A percentile compares a stretch with the other conserved stretches of the same genome.
Evolutionary conservation across 75 land plant species (phyloP).

Genomic region (Pinus taeda): DNA sequence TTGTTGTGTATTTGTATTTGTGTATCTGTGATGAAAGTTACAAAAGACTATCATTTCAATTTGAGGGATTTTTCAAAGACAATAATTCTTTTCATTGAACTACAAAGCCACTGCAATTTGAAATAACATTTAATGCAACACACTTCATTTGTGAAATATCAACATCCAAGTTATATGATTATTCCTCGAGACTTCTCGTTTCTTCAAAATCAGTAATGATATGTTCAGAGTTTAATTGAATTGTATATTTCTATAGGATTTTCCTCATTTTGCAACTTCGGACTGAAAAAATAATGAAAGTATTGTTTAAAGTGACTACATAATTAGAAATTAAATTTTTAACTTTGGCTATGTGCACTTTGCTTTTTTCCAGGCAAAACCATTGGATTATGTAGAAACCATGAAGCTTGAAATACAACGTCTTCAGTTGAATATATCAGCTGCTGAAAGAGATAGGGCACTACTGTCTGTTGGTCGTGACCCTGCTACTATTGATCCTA

Average conservation of each 20-base stretch:
- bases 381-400: slow-evolving; percentile 56
- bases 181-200: not conserved
- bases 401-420: slow-evolving; percentile 91
- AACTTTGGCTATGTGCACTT: not conserved
- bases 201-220: not conserved
- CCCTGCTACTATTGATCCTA: slow-evolving; percentile 89
- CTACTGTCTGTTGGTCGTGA: slow-evolving; percentile 72
- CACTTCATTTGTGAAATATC: too few relatives aligned
- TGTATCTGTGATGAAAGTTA: too few relatives aligned
- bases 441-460: slow-evolving; percentile 94
- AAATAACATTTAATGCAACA: too few relatives aligned
- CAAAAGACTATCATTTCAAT: too few relatives aligned
- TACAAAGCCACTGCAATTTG: too few relatives aligned
- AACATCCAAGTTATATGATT: not conserved
- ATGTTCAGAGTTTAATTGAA: not conserved
- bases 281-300: not conserved
- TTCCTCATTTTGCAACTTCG: not conserved
- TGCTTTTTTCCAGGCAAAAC: slow-evolving; percentile 42
- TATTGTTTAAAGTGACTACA: not conserved
- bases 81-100: too few relatives aligned
- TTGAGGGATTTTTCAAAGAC: too few relatives aligned
- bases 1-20: too few relatives aligned
- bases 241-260: not conserved
- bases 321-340: not conserved
- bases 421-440: slow-evolving; percentile 65